phyloP scores from a whole-genome alignment of 1,284 basidiomycete genomes.

The Phlebopus sp. region DNA sequence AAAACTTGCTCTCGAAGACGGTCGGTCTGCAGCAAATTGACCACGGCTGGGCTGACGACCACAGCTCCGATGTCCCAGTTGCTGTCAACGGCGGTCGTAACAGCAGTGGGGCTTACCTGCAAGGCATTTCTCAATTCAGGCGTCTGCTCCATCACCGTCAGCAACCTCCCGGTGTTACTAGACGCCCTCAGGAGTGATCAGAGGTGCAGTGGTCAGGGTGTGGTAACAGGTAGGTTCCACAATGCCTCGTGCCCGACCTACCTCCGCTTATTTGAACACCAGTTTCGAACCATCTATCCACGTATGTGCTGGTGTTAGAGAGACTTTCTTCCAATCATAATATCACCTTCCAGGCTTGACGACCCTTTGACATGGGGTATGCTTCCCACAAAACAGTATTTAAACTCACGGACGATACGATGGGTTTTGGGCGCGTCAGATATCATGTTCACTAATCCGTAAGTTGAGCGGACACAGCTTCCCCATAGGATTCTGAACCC shows the following conservation, averaged over 20 bases:
- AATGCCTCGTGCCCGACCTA: slow-evolving; percentile 5
- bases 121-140: slow-evolving; percentile 73
- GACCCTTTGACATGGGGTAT: slow-evolving; percentile 83
- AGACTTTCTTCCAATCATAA: slow-evolving; percentile 8
- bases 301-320: slow-evolving; percentile 47
- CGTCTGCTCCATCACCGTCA: slow-evolving; percentile 64
- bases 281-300: slow-evolving; percentile 93
- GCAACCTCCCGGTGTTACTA: slow-evolving; percentile 64
- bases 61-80: slow-evolving; percentile 22
- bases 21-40: background rate
- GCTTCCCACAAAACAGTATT: slow-evolving; percentile 64
- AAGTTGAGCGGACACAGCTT: slow-evolving; percentile 29
- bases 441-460: slow-evolving; percentile 95
- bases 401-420: slow-evolving; percentile 60
- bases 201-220: slow-evolving; percentile 54
- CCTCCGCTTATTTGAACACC: slow-evolving; percentile 12
- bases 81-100: slow-evolving; percentile 54
- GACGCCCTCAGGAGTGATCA: slow-evolving; percentile 56
- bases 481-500: slow-evolving; percentile 11
- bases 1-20: background rate
- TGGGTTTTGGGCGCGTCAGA: slow-evolving; percentile 93
- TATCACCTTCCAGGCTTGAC: slow-evolving; percentile 51
- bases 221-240: slow-evolving; percentile 66
- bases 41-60: background rate
- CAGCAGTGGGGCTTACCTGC: slow-evolving; percentile 65